These are phyloP conservation scores for Penicillium desertorum DNA, from an alignment of 495 filamentous ascomycete genomes.

Conservation along the genomic window DNA sequence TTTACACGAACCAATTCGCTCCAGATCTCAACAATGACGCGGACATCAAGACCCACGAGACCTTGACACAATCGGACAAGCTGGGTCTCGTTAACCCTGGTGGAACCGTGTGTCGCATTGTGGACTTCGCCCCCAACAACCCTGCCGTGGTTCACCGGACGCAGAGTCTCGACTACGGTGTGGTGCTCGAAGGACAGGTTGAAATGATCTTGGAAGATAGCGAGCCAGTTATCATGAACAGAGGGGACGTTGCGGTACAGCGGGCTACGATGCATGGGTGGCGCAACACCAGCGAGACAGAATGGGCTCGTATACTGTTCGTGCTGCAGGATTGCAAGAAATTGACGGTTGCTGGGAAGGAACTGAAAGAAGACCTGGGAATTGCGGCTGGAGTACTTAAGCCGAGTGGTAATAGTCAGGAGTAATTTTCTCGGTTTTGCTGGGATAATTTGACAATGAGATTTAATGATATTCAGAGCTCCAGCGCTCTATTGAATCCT, in stretches of 20 bases:
- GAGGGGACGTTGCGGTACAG: slow-evolving; percentile 69
- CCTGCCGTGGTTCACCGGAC: slow-evolving; percentile 69
- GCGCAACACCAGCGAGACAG: slow-evolving; percentile 38
- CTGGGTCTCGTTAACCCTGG: slow-evolving; percentile 52
- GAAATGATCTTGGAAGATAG: slow-evolving; percentile 72
- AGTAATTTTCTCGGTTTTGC: background rate
- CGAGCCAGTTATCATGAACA: slow-evolving; percentile 61
- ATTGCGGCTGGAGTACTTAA: slow-evolving; percentile 22
- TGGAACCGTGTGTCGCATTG: slow-evolving; percentile 55
- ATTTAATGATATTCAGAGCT: background rate
- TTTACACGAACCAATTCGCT: slow-evolving; percentile 55
- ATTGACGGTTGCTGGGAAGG: slow-evolving; percentile 41
- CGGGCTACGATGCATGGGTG: slow-evolving; percentile 54
- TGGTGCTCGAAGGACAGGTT: slow-evolving; percentile 72
- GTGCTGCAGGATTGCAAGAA: slow-evolving; percentile 53
- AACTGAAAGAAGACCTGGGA: slow-evolving; percentile 51
- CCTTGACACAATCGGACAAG: slow-evolving; percentile 35
- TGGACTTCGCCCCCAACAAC: slow-evolving; percentile 64
- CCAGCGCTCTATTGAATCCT: slow-evolving; percentile 39
- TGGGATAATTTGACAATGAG: background rate
- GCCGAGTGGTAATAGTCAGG: slow-evolving; percentile 50
- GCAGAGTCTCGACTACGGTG: slow-evolving; percentile 69
- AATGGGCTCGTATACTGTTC: slow-evolving; percentile 59
- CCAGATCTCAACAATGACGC: slow-evolving; percentile 54
- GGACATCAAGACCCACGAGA: slow-evolving; percentile 39